A percentile compares a stretch with the other conserved stretches of the same genome.
Conservation (phyloP, 1,284 basidiomycete species). For the Pseudozyma thailandica region DNA sequence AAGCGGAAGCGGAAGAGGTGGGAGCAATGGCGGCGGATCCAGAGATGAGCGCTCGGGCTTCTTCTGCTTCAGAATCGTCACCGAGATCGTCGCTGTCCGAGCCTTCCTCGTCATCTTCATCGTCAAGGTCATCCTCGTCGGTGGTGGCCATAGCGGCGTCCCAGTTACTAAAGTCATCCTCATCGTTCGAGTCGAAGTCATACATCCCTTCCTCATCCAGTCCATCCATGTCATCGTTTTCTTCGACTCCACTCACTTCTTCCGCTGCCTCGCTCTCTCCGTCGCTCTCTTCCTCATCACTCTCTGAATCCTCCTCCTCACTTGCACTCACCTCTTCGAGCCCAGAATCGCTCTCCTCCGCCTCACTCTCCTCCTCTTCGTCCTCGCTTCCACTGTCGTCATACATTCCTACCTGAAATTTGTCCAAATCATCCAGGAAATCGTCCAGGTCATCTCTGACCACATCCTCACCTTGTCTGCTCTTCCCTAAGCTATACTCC, state of each 20-base stretch:
- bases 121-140: slow-evolving; percentile 31
- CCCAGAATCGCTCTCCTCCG: slow-evolving; percentile 4
- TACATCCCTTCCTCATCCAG: slow-evolving; percentile 31
- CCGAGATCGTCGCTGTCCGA: slow-evolving; percentile 4
- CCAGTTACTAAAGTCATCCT: slow-evolving; percentile 50
- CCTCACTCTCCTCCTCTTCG: slow-evolving; percentile 13
- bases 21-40: slow-evolving; percentile 3
- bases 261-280: slow-evolving; percentile 4
- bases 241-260: slow-evolving; percentile 9
- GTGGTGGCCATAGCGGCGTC: slow-evolving; percentile 53
- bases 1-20: too few relatives aligned
- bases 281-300: slow-evolving; percentile 10
- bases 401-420: slow-evolving; percentile 54
- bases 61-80: slow-evolving; percentile 37
- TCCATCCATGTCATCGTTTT: slow-evolving; percentile 9
- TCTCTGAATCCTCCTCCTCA: slow-evolving; percentile 5
- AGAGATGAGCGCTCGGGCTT: slow-evolving; percentile 27
- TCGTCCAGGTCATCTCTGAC: slow-evolving; percentile 57
- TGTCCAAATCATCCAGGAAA: slow-evolving; percentile 59
- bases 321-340: slow-evolving; percentile 21
- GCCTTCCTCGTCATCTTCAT: slow-evolving; percentile 12
- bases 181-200: slow-evolving; percentile 46
- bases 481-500: slow-evolving; percentile 56
- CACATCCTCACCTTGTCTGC: slow-evolving; percentile 27
- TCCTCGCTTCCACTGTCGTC: slow-evolving; percentile 11